Base-by-base conservation (phyloP, 352 stramenopile genomes). In the Pythium pectinolyticum region DNA sequence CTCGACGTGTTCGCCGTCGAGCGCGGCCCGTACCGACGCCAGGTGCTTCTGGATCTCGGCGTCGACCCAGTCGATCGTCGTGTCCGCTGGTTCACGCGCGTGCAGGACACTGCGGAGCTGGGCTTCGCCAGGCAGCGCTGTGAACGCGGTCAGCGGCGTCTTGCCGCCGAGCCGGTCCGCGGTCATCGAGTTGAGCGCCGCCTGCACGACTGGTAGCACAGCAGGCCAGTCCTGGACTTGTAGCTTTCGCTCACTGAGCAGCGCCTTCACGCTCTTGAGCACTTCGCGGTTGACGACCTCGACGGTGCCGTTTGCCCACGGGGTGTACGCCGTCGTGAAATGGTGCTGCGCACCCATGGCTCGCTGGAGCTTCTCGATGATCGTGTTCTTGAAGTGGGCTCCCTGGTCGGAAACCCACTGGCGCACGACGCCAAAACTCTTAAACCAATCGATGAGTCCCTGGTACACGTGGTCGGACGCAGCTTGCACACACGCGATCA, bases 281-380 rank as follows among this genome's bases (percentile, higher is more conserved):
- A 71, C 30, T 7, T 69, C 34, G 1, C 62, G 43, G 35, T 77
- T 78, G 15, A 75, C 63, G 0, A 77, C 64, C n/a, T 80, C 71
- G 2, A 82, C 64, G 1, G 66, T 76, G 1, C 63, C 74, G 41
- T 82, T 82, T 5, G 58, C 68, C 74, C 71, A 82, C 10, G 71
- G 74, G n/a, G 49, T 66, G 45, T 77, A 65, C 2, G 69, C 55
- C 0, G 55, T 72, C 3, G 61, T 60, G 45, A 82, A 79, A n/a
- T 74, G 65, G 22, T 82, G 62, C 9, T 70, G 61, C 1, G 27
- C 40, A 1, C 49, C 57, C 0, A 74, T 40, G 3, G 48, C 5
- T 3, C 57, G 41, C 3, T 59, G 59, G 0, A 74, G 43, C 4
- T 57, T 25, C 24, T 71, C 37, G 4, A 77, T 72, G 0, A 61